Conservation (phyloP, 805 yeast species). For the Starmerella tilneyi region DNA sequence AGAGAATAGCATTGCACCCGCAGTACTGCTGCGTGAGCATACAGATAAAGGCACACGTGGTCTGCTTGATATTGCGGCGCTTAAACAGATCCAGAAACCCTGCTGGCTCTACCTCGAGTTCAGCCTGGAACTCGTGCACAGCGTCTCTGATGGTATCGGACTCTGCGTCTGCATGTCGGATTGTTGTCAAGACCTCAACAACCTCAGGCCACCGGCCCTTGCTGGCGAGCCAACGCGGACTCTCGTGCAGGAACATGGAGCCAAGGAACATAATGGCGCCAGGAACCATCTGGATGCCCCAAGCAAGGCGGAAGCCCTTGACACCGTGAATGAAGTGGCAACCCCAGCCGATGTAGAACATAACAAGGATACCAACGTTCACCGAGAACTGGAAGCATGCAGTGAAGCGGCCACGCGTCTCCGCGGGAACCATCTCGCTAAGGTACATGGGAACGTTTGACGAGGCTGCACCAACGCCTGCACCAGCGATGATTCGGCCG, state of each 20-base stretch:
- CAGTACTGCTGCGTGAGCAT: constrained; percentile 84
- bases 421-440: constrained; percentile 39
- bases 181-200: constrained; percentile 42
- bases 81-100: constrained; percentile 41
- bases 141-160: constrained; percentile 31
- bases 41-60: constrained; percentile 56
- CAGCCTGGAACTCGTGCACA: constrained; percentile 35
- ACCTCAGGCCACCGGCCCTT: constrained; percentile 51
- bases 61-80: constrained; percentile 30
- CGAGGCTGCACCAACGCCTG: constrained; percentile 62
- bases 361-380: constrained; percentile 63
- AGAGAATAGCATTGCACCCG: constrained; percentile 82
- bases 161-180: constrained; percentile 32
- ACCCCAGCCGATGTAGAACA: constrained; percentile 50
- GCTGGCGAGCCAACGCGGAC: constrained; percentile 61
- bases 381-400: constrained; percentile 61
- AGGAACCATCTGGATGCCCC: constrained; percentile 64
- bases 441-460: constrained; percentile 53
- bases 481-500: constrained; percentile 57
- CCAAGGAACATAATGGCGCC: constrained; percentile 54
- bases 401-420: constrained; percentile 63
- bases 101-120: constrained; percentile 27
- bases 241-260: constrained; percentile 58
- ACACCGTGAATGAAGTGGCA: constrained; percentile 32
- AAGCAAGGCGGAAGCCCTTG: constrained; percentile 66